These are phyloP conservation scores for Logfia minima DNA, from an alignment of 129 eudicot species.

Conservation along the genomic window DNA sequence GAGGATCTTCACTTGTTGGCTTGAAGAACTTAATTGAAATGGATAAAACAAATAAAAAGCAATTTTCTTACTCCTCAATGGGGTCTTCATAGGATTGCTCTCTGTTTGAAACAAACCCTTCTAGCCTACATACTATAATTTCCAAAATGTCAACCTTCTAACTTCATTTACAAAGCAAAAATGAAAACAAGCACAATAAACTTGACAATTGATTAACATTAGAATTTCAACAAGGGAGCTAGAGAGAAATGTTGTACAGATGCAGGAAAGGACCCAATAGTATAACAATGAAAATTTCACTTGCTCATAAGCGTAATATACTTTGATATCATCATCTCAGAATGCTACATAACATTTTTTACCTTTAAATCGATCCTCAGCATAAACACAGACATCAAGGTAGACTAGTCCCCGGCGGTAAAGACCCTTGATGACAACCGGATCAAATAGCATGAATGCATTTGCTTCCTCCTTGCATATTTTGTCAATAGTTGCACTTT, in stretches of 20 bases:
- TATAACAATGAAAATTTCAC: constrained; percentile 1
- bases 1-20: constrained; percentile 27
- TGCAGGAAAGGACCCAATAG: background rate
- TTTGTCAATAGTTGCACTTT: constrained; percentile 92
- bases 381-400: constrained; percentile 91
- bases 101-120: constrained; percentile 98
- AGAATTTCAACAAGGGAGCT: background rate
- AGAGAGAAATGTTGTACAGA: background rate
- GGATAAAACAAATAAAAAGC: background rate
- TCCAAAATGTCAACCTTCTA: constrained; percentile 34
- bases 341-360: background rate
- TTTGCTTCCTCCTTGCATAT: constrained; percentile 97
- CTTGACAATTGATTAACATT: background rate
- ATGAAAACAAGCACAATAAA: constrained; percentile 15
- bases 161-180: constrained; percentile 9
- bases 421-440: constrained; percentile 81
- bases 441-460: constrained; percentile 84
- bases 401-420: constrained; percentile 82
- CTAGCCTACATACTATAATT: constrained; percentile 90
- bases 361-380: constrained; percentile 97
- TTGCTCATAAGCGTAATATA: background rate
- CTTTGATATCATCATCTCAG: background rate
- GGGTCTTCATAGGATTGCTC: constrained; percentile 99
- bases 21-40: constrained; percentile 18
- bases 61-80: constrained; percentile 83